Base-by-base conservation (phyloP, 2,329 filamentous ascomycete genomes). In the Penicillium olsonii region DNA sequence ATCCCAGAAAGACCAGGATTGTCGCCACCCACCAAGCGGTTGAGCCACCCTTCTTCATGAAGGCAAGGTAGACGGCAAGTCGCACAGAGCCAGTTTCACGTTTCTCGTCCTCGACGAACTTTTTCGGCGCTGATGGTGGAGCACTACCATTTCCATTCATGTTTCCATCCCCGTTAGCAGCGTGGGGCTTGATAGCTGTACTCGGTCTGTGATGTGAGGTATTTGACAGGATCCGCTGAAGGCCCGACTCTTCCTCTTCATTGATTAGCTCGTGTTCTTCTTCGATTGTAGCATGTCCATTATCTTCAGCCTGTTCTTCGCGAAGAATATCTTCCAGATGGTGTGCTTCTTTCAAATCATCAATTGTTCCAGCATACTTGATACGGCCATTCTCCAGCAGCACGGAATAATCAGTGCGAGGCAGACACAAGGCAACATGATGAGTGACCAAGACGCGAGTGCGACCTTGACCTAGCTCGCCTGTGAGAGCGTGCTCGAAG, bases 401-500 rank as follows among this genome's bases (percentile, higher is more conserved):
- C 4, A 92, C 85, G 6, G 88, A 77, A 58, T 88, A 92, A 60
- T 87, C 87, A 6, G 89, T 84, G 62, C 82, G 82, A 11, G 87
- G 77, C 49, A 88, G 78, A 55, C 85, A 87, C 2, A 92, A 77
- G 3, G 82, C 82, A 17, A 91, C 84, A 60, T 92, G 88, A 63
- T 94, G 89, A 0, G 89, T 94, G 20, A 91, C 89, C 4, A 94
- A 73, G 40, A 94, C 88, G 24, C 88, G 76, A 2, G 90, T 94
- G 47, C 90, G 76, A 0, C 83, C 84, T 18, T 77, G 69, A 52
- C 86, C 85, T 8, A 92, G 77, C 42, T 87, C 81, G 5, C 88
- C 88, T 2, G 81, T 85, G 2, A 92, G 75, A 53, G 86, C 90
- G 48, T 88, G 80, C 56, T 92, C 87, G 57, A 88, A 90, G 41